These are phyloP conservation scores for Hyphopichia khmerensis DNA, from an alignment of 1,139 yeast genomes.

Conservation along the genomic window DNA sequence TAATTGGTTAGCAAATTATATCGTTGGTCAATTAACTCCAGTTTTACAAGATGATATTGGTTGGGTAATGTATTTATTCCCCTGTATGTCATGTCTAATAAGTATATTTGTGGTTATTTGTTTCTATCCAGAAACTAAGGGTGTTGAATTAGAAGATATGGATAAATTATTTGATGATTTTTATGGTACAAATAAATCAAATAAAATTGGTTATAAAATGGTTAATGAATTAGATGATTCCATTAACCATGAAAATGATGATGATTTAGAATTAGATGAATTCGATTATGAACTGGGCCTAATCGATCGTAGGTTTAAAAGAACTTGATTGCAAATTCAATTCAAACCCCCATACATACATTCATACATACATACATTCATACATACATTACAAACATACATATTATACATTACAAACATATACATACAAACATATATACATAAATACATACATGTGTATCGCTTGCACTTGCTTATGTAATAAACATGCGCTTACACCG, in stretches of 20 bases:
- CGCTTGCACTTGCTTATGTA: too few relatives aligned
- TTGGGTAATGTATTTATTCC: slow-evolving; percentile 52
- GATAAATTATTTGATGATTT: slow-evolving; percentile 72
- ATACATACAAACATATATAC: too few relatives aligned
- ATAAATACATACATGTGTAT: too few relatives aligned
- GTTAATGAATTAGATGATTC: background rate
- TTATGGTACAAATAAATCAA: slow-evolving; percentile 9
- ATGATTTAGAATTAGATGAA: slow-evolving; percentile 21
- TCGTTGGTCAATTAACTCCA: slow-evolving; percentile 57
- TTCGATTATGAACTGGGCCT: slow-evolving; percentile 6
- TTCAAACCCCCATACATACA: too few relatives aligned
- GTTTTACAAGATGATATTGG: slow-evolving; percentile 45
- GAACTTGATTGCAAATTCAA: background rate
- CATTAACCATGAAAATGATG: background rate
- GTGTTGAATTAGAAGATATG: slow-evolving; percentile 85
- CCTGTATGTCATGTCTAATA: slow-evolving; percentile 46
- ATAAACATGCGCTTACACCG: too few relatives aligned
- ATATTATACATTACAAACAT: too few relatives aligned
- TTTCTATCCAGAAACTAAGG: slow-evolving; percentile 87
- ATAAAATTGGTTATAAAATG: background rate
- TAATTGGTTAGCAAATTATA: slow-evolving; percentile 54
- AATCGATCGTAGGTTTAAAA: background rate
- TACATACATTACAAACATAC: too few relatives aligned
- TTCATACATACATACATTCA: too few relatives aligned
- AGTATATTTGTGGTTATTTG: slow-evolving; percentile 55